phyloP scores from a whole-genome alignment of 2,329 filamentous ascomycete genomes.

The Sarocladiaceae sp. region DNA sequence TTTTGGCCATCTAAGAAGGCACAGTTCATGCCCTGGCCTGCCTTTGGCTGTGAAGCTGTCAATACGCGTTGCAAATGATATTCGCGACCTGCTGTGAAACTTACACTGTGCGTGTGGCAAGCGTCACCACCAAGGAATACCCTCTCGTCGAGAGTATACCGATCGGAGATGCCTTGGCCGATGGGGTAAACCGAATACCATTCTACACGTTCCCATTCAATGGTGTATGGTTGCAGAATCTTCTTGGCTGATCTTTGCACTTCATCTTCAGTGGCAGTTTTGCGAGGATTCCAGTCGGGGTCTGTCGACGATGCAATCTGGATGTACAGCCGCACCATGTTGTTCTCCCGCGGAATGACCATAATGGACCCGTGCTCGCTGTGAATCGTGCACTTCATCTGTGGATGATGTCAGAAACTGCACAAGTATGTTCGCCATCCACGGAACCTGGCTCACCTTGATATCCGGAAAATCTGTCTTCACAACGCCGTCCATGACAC shows the following conservation, averaged over 20 bases:
- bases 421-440: no score
- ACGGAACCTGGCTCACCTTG: conserved; percentile 40
- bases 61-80: conserved; percentile 30
- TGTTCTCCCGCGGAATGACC: conserved; percentile 67
- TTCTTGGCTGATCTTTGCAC: conserved; percentile 60
- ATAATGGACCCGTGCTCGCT: conserved; percentile 69
- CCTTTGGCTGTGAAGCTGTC: conserved; percentile 55
- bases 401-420: neutral
- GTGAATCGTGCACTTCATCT: conserved; percentile 70
- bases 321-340: conserved; percentile 64
- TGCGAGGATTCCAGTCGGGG: conserved; percentile 54
- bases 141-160: conserved; percentile 59
- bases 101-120: conserved; percentile 71
- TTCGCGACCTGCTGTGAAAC: conserved; percentile 18
- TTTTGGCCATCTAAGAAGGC: conserved; percentile 79
- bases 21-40: conserved; percentile 75
- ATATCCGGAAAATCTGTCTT: conserved; percentile 73
- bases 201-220: conserved; percentile 61
- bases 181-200: conserved; percentile 77
- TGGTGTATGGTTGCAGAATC: conserved; percentile 60
- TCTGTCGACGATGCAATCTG: conserved; percentile 59
- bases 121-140: conserved; percentile 73
- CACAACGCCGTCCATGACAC: conserved; percentile 68
- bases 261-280: conserved; percentile 55
- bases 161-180: conserved; percentile 65